Conservation (phyloP, 768 basidiomycete genomes). For the Xerocomellus amylosporus region DNA sequence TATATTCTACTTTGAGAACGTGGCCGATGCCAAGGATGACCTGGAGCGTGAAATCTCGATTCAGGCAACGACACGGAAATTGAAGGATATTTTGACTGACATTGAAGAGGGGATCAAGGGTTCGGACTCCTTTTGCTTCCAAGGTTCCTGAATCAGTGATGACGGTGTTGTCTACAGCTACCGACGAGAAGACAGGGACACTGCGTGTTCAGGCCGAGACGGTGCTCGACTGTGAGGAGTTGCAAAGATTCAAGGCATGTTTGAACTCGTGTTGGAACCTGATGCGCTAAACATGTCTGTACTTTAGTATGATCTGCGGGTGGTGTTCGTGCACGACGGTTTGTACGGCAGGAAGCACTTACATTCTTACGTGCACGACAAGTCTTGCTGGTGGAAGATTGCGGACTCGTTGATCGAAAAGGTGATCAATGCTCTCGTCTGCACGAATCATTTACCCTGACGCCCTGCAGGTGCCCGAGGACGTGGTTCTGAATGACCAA, state of each 20-base stretch:
- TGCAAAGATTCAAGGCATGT: constrained; percentile 58
- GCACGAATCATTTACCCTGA: background rate
- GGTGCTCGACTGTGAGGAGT: constrained; percentile 61
- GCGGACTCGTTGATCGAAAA: constrained; percentile 67
- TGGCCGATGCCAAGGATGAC: constrained; percentile 51
- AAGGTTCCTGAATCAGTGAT: background rate
- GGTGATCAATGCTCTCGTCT: constrained; percentile 33
- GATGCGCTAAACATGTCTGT: background rate
- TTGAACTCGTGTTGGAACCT: background rate
- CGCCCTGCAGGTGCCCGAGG: constrained; percentile 61
- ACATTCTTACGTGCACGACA: constrained; percentile 69
- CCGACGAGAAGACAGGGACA: constrained; percentile 46
- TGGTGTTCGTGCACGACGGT: constrained; percentile 75
- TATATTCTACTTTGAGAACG: constrained; percentile 68
- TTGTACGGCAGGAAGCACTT: constrained; percentile 73
- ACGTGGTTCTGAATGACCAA: constrained; percentile 62
- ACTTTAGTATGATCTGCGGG: constrained; percentile 75
- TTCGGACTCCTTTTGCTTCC: constrained; percentile 21
- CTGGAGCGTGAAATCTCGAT: constrained; percentile 45
- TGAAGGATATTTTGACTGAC: constrained; percentile 50
- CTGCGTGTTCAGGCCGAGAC: constrained; percentile 44
- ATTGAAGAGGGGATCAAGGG: constrained; percentile 57
- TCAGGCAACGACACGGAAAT: constrained; percentile 43
- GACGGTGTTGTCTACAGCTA: constrained; percentile 37
- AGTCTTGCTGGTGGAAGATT: constrained; percentile 78